A percentile compares a stretch with the other conserved stretches of the same genome.
phyloP scores from a whole-genome alignment of 768 basidiomycete genomes.

The Podaxis sp. region DNA sequence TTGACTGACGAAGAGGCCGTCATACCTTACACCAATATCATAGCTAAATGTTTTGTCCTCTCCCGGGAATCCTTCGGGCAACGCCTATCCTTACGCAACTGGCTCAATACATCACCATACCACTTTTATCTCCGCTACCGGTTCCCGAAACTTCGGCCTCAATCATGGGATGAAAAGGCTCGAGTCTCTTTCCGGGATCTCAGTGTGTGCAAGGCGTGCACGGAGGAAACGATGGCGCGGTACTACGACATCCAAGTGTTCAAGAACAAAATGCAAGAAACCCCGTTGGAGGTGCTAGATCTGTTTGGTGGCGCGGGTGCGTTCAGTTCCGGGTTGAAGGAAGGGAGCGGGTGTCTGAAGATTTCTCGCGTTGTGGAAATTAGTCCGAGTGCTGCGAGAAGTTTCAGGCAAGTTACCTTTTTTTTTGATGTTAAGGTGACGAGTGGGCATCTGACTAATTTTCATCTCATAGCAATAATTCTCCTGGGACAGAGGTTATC shows the following conservation, averaged over 20 bases:
- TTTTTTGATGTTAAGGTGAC: not conserved
- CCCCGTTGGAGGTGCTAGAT: conserved; percentile 34
- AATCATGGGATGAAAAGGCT: conserved; percentile 32
- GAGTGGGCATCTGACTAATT: not conserved
- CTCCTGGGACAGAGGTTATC: conserved; percentile 46
- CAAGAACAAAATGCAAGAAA: conserved; percentile 19
- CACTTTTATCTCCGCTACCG: conserved; percentile 56
- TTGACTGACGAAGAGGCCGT: conserved; percentile 42
- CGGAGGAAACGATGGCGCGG: conserved; percentile 24
- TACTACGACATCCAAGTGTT: conserved; percentile 29
- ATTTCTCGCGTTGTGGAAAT: conserved; percentile 69
- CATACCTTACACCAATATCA: conserved; percentile 32
- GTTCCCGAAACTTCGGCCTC: conserved; percentile 38
- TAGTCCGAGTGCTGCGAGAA: conserved; percentile 67
- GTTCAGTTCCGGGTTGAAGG: conserved; percentile 55
- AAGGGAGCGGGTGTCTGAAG: conserved; percentile 47
- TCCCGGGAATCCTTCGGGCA: conserved; percentile 26
- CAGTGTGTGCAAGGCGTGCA: conserved; percentile 44
- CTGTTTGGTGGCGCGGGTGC: conserved; percentile 56
- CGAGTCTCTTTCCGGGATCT: conserved; percentile 31
- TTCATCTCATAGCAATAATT: conserved; percentile 41
- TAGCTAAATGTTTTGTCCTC: conserved; percentile 46
- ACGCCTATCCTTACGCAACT: conserved; percentile 29
- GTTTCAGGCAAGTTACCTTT: conserved; percentile 44
- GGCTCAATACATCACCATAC: conserved; percentile 48